Percentiles rank a stretch among this genome's conserved stretches.
Conservation (phyloP, 2,329 filamentous ascomycete species). For the Penicillium sumatraense region DNA sequence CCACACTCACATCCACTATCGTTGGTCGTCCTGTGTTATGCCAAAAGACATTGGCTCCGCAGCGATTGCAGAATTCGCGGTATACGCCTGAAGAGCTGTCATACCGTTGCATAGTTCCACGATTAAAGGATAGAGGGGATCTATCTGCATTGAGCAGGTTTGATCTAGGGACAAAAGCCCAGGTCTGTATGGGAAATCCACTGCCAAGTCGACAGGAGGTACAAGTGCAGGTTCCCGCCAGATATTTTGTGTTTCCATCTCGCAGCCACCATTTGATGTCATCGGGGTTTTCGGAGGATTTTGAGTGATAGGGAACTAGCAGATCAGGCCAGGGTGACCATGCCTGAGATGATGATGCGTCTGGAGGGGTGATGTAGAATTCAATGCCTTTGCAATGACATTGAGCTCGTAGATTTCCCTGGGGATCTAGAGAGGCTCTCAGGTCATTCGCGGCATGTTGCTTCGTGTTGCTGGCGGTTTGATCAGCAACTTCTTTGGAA, state of each 20-base stretch:
- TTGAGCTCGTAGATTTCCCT: conserved; percentile 44
- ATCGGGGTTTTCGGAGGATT: conserved; percentile 49
- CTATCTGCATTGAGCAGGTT: conserved; percentile 58
- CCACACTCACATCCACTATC: conserved; percentile 68
- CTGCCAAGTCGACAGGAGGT: conserved; percentile 63
- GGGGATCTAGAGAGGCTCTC: not conserved
- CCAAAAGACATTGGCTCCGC: conserved; percentile 70
- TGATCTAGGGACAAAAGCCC: conserved; percentile 66
- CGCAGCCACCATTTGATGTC: conserved; percentile 66
- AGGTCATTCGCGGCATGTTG: not conserved
- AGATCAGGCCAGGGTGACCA: conserved; percentile 60
- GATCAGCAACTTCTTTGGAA: too few relatives aligned
- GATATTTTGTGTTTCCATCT: conserved; percentile 53
- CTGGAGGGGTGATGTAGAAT: conserved; percentile 63
- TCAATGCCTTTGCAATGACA: conserved; percentile 62
- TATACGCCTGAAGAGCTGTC: conserved; percentile 57
- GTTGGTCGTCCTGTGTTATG: conserved; percentile 57
- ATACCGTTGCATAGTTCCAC: conserved; percentile 57
- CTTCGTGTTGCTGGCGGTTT: not conserved
- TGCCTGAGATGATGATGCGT: conserved; percentile 49
- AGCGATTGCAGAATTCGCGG: conserved; percentile 65
- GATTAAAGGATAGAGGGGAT: conserved; percentile 38
- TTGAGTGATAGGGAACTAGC: conserved; percentile 52
- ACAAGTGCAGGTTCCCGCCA: conserved; percentile 66
- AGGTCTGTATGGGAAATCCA: conserved; percentile 68